Base-by-base conservation (phyloP, 345 rosid genomes). In the Euclidium syriacum region DNA sequence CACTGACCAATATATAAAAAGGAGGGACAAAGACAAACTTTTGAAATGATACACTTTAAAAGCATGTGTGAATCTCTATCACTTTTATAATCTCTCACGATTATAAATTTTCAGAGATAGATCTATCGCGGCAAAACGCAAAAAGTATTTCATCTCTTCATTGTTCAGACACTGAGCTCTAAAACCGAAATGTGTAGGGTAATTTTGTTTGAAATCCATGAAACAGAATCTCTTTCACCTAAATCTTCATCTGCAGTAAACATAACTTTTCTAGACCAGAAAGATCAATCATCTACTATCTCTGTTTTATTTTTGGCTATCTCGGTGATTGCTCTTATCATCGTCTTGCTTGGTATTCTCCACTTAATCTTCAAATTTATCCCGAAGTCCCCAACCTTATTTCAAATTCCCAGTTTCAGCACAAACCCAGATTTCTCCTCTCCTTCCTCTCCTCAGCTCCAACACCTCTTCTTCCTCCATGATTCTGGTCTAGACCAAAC, bases 401-500 rank as follows among this genome's bases (percentile, higher is more conserved):
- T 79, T 36, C 68, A 79, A 38, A 47, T 78, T 52, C 78, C 50
- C 48, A 79, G 73, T 24, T 77, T 83, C 60, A 75, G 76, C 15
- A 62, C 83, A 53, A 71, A 36, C 75, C 71, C 65, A 46, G 80
- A 80, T 52, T 63, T 58, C 67, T 62, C 87, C 25, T 72, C 56
- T 11, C 74, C 84, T 34, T 62, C 90, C 20, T 71, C 62, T 4
- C 75, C 90, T 33, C 91, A 85, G 77, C 91, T 85, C 30, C 91
- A 87, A 20, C 83, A 83, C 51, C 87, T 87, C 10, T 87, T 87
- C 74, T 70, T 74, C 47, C 62, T 77, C 32, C 91, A 88, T 19
- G 86, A 85, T 57, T 80, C 83, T 1, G 95, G 95, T 56, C 77
- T 87, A 6, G 91, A 78, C 75, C 95, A 85, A 52, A 55, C 84